Evolutionary conservation across 2,329 filamentous ascomycete genomes (phyloP).

Genomic region (Clonostachys rosea): DNA sequence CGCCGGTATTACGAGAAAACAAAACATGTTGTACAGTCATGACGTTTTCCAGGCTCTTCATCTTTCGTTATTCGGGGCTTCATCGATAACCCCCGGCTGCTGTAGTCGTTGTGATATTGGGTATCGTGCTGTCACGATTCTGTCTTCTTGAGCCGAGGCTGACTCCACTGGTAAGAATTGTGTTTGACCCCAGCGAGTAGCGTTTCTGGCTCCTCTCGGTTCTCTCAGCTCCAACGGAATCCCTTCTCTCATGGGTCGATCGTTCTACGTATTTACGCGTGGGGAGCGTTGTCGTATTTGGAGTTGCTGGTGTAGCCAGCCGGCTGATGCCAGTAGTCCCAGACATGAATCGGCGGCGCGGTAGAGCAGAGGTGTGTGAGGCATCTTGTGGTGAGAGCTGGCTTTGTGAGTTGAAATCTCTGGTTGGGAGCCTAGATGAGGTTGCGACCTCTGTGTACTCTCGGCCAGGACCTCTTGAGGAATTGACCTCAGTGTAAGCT

Average conservation of each 20-base stretch:
- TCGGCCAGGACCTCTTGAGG: conserved; percentile 20
- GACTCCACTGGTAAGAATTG: conserved; percentile 34
- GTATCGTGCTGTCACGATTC: conserved; percentile 34
- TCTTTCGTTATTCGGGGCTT: conserved; percentile 7
- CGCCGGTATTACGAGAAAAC: neutral
- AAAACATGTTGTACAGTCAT: neutral
- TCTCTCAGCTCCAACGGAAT: neutral
- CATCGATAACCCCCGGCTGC: conserved; percentile 39
- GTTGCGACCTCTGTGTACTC: conserved; percentile 11
- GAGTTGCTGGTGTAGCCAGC: conserved; percentile 27
- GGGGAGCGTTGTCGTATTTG: conserved; percentile 21
- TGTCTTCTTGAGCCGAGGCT: conserved; percentile 37
- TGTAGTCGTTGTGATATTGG: conserved; percentile 26
- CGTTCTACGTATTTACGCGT: conserved; percentile 46
- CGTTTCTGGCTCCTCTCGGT: conserved; percentile 21
- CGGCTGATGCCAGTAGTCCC: conserved; percentile 41
- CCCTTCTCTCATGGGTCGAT: conserved; percentile 7
- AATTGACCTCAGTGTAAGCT: conserved; percentile 49
- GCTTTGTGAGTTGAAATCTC: conserved; percentile 14
- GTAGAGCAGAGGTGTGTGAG: conserved; percentile 38
- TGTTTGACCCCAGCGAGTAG: conserved; percentile 34
- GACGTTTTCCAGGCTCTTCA: neutral
- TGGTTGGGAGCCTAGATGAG: conserved; percentile 9
- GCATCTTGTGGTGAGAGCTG: conserved; percentile 24
- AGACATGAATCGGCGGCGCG: conserved; percentile 47